Percentiles rank a stretch among this genome's conserved stretches.
Conservation (phyloP, 768 basidiomycete species). For the Termitomyces sp. region DNA sequence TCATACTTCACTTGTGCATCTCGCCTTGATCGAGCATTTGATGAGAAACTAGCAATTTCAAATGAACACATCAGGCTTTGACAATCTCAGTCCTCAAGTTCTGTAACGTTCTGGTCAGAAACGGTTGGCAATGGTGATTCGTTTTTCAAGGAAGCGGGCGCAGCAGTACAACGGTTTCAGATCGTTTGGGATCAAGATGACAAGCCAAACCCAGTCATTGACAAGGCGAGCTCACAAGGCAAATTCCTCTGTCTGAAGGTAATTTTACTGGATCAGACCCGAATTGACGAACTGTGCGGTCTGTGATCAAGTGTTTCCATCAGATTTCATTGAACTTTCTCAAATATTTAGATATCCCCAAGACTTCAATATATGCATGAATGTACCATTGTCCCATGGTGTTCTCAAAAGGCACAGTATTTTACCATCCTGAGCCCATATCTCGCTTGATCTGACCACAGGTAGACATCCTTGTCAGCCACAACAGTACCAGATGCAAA, state of each 20-base stretch:
- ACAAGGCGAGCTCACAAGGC: background rate
- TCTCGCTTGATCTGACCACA: background rate
- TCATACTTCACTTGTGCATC: background rate
- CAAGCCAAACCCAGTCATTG: background rate
- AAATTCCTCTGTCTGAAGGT: background rate
- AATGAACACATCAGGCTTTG: background rate
- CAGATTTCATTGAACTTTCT: too few species aligned
- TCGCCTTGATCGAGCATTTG: background rate
- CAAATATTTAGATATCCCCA: too few species aligned
- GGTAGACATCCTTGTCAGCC: background rate
- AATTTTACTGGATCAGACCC: background rate
- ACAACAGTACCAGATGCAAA: background rate
- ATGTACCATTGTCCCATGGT: too few species aligned
- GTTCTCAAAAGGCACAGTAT: too few species aligned
- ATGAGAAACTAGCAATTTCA: background rate
- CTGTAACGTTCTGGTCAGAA: too few species aligned
- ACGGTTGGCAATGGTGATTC: background rate
- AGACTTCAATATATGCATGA: too few species aligned
- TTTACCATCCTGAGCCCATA: background rate
- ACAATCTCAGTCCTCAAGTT: too few species aligned
- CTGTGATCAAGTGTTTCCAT: too few species aligned
- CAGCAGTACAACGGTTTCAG: background rate
- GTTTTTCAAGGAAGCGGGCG: background rate
- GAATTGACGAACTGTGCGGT: slow-evolving; percentile 16
- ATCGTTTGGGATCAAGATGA: background rate